Evolutionary conservation across 805 yeast genomes (phyloP).

Genomic region (Pachysolen tannophilus): DNA sequence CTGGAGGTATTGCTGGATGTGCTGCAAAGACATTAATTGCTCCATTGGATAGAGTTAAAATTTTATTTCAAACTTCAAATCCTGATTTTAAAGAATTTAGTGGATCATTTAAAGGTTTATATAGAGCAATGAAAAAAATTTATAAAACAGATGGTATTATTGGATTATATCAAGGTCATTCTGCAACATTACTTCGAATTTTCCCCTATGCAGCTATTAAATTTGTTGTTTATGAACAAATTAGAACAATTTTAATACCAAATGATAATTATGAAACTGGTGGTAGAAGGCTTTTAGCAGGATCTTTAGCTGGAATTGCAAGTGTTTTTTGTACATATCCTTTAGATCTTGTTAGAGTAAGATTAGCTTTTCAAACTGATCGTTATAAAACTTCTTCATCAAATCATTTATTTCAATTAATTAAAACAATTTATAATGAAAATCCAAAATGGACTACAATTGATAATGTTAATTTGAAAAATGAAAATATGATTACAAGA

Average conservation of each 20-base stretch:
- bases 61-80: constrained; percentile 88
- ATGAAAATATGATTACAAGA: constrained; percentile 21
- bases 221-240: constrained; percentile 93
- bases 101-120: constrained; percentile 72
- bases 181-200: constrained; percentile 82
- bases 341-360: constrained; percentile 79
- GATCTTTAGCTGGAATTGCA: constrained; percentile 82
- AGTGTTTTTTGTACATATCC: constrained; percentile 91
- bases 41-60: constrained; percentile 91
- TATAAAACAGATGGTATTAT: constrained; percentile 58
- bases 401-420: constrained; percentile 14
- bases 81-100: constrained; percentile 78
- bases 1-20: constrained; percentile 94
- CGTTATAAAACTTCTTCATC: constrained; percentile 12
- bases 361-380: constrained; percentile 82
- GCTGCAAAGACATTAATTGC: constrained; percentile 96
- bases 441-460: constrained; percentile 20
- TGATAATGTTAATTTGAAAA: constrained; percentile 21
- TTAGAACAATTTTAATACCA: constrained; percentile 74
- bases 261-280: constrained; percentile 69
- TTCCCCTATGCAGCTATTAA: constrained; percentile 97
- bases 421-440: constrained; percentile 23
- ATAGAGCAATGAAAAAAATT: constrained; percentile 63
- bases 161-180: constrained; percentile 93
- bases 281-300: constrained; percentile 72